phyloP scores from a whole-genome alignment of 2,329 filamentous ascomycete genomes.

The Xylariales sp. region DNA sequence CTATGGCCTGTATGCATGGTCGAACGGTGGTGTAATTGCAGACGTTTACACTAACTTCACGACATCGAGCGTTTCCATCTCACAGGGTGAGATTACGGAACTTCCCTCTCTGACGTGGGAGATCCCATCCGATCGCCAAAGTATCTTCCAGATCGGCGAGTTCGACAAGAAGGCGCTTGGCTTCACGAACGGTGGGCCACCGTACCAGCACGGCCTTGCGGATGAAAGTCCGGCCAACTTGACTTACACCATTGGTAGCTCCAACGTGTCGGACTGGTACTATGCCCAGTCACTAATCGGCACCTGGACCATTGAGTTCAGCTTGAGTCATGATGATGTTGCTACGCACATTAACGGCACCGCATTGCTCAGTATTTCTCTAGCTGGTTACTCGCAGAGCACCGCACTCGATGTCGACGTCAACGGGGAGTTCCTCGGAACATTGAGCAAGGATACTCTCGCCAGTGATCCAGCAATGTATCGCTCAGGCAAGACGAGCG shows the following conservation, averaged over 20 bases:
- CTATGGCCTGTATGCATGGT: constrained; percentile 46
- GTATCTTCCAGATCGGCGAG: constrained; percentile 43
- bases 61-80: constrained; percentile 33
- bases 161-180: constrained; percentile 41
- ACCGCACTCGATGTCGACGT: constrained; percentile 32
- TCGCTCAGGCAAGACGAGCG: constrained; percentile 39
- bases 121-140: constrained; percentile 29
- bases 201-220: constrained; percentile 40
- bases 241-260: constrained; percentile 37
- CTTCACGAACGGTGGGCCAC: constrained; percentile 37
- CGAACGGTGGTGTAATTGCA: constrained; percentile 36
- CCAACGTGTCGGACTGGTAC: constrained; percentile 39
- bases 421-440: constrained; percentile 34
- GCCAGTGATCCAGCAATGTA: constrained; percentile 41
- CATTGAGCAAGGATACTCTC: constrained; percentile 31
- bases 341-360: constrained; percentile 12
- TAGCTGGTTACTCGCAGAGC: constrained; percentile 41
- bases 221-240: constrained; percentile 39
- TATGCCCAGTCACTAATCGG: constrained; percentile 39
- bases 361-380: constrained; percentile 35
- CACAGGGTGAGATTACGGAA: constrained; percentile 26
- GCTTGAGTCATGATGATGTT: constrained; percentile 4
- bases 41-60: constrained; percentile 41
- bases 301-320: constrained; percentile 32
- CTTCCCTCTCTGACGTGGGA: constrained; percentile 37